phyloP scores from a whole-genome alignment of 164 flowering plant genomes.

The Vitis cinerea region DNA sequence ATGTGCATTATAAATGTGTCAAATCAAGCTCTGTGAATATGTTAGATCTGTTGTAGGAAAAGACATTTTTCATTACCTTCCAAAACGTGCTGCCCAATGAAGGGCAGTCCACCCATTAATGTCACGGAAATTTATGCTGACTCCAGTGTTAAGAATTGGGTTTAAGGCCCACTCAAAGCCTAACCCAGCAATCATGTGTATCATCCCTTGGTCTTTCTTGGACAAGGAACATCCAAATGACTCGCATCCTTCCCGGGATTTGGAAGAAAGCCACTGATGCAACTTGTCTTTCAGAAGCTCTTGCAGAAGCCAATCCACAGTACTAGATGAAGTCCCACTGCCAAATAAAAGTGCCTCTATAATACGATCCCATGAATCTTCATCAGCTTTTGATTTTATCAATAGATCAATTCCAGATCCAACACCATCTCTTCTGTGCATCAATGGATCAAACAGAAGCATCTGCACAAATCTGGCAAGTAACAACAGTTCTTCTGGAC shows the following conservation, averaged over 20 bases:
- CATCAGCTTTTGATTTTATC: conserved; percentile 34
- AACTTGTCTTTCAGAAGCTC: conserved; percentile 80
- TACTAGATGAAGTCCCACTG: conserved; percentile 44
- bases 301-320: conserved; percentile 67
- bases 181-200: conserved; percentile 86
- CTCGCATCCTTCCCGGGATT: conserved; percentile 23
- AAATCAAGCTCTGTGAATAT: no score
- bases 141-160: conserved; percentile 63
- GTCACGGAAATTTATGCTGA: conserved; percentile 85
- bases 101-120: conserved; percentile 94
- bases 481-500: conserved; percentile 62
- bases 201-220: conserved; percentile 88
- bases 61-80: conserved; percentile 54
- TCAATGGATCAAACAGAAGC: conserved; percentile 50
- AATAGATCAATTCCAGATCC: conserved; percentile 28
- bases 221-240: conserved; percentile 50
- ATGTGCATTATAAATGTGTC: no score
- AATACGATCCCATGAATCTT: conserved; percentile 57
- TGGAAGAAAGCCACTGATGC: conserved; percentile 65
- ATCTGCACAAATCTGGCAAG: conserved; percentile 71
- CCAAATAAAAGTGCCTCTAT: conserved; percentile 65
- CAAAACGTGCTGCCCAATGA: conserved; percentile 98
- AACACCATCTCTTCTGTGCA: conserved; percentile 29
- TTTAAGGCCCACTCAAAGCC: conserved; percentile 95
- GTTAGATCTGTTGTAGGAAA: no score